These are phyloP conservation scores for Schrenkiella parvula DNA, from an alignment of 345 rosid species.

Conservation along the genomic window DNA sequence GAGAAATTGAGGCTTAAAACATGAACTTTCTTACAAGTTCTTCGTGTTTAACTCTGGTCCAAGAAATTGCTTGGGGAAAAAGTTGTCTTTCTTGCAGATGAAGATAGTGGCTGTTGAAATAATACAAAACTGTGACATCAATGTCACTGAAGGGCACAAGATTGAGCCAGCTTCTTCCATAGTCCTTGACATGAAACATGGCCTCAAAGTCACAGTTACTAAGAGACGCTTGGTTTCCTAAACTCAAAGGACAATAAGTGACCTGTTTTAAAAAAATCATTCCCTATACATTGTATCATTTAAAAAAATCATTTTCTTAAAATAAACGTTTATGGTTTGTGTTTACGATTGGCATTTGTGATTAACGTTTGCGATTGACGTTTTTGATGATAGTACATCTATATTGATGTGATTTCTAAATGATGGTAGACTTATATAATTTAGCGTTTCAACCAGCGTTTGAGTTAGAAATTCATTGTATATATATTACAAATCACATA, in stretches of 20 bases:
- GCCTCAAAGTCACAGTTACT: slow-evolving; percentile 12
- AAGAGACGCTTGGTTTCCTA: slow-evolving; percentile 12
- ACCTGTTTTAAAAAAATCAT: not conserved
- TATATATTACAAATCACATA: too few species aligned
- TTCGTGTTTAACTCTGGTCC: slow-evolving; percentile 33
- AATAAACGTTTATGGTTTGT: too few species aligned
- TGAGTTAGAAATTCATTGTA: too few species aligned
- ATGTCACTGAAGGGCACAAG: slow-evolving; percentile 16
- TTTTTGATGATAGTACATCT: too few species aligned
- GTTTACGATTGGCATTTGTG: too few species aligned
- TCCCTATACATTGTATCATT: not conserved
- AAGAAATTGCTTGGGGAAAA: slow-evolving; percentile 26
- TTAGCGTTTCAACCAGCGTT: too few species aligned
- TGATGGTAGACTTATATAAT: too few species aligned
- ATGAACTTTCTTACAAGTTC: slow-evolving; percentile 32
- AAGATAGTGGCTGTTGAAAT: slow-evolving; percentile 17
- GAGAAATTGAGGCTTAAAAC: slow-evolving; percentile 18
- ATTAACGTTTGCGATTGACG: too few species aligned
- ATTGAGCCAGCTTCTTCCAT: slow-evolving; percentile 7
- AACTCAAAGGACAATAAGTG: not conserved
- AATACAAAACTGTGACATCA: slow-evolving; percentile 20
- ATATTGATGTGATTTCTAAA: too few species aligned
- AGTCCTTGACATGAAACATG: slow-evolving; percentile 26
- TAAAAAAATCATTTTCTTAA: too few species aligned
- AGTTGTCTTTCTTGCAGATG: slow-evolving; percentile 22